Conservation (phyloP, 306 rosid species). For the Trifolium repens region DNA sequence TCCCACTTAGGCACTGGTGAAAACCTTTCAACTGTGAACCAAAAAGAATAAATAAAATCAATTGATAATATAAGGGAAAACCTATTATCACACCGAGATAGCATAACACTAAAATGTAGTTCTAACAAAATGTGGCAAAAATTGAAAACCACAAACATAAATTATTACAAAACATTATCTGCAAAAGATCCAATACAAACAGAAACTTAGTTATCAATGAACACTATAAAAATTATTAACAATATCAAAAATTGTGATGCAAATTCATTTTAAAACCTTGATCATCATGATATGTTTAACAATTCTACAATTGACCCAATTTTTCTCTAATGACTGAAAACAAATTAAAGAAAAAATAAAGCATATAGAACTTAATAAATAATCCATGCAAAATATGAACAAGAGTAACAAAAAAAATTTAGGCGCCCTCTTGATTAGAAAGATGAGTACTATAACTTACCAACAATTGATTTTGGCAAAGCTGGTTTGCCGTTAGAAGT, state of each 20-base stretch:
- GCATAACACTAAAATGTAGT: background rate
- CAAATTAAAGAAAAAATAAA: background rate
- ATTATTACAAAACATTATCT: constrained; percentile 9
- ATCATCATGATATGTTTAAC: constrained; percentile 21
- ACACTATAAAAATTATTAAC: background rate
- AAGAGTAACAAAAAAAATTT: background rate
- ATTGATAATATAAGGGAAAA: constrained; percentile 31
- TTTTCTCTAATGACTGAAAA: background rate
- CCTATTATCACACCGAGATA: constrained; percentile 22
- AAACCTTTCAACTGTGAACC: constrained; percentile 52
- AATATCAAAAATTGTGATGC: background rate
- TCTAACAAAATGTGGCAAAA: background rate
- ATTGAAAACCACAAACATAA: constrained; percentile 11
- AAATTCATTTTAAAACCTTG: background rate
- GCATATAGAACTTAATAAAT: background rate
- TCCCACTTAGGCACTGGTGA: constrained; percentile 74
- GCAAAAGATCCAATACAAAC: constrained; percentile 27
- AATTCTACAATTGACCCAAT: background rate
- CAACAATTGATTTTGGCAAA: background rate
- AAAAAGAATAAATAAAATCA: constrained; percentile 20
- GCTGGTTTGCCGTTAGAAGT: constrained; percentile 60
- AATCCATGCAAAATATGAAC: constrained; percentile 34
- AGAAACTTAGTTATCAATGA: constrained; percentile 5
- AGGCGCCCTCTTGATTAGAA: background rate
- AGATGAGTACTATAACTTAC: constrained; percentile 40